Percentiles rank a stretch among this genome's conserved stretches.
phyloP scores from a whole-genome alignment of 495 filamentous ascomycete genomes.

The Glarea lozoyensis region DNA sequence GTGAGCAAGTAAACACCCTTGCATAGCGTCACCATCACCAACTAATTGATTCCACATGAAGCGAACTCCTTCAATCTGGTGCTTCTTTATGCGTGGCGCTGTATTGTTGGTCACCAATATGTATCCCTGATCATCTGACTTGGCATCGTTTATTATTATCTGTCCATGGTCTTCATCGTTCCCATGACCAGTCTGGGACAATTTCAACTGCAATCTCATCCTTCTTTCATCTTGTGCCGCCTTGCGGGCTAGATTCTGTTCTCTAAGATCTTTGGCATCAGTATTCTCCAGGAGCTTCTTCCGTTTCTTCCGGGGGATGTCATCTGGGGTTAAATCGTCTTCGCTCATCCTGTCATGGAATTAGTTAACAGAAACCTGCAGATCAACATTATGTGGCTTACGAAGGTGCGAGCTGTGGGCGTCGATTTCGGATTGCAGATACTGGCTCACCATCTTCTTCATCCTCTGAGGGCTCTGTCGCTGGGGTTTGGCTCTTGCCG shows the following conservation, averaged over 20 bases:
- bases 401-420: conserved; percentile 1
- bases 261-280: conserved; percentile 36
- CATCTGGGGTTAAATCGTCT: neutral
- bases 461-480: too few relatives aligned
- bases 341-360: neutral
- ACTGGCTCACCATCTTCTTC: conserved; percentile 10
- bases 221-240: conserved; percentile 41
- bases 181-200: conserved; percentile 29
- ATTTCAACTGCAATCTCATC: conserved; percentile 32
- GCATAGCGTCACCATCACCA: conserved; percentile 23
- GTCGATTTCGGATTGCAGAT: conserved; percentile 2
- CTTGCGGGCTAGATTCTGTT: conserved; percentile 33
- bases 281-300: conserved; percentile 39
- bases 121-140: conserved; percentile 44
- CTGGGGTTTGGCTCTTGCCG: too few relatives aligned
- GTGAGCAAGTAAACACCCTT: conserved; percentile 82
- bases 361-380: neutral
- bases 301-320: conserved; percentile 30
- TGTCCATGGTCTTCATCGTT: conserved; percentile 27
- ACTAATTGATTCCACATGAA: conserved; percentile 85
- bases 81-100: conserved; percentile 39
- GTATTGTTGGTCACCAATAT: conserved; percentile 42
- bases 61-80: conserved; percentile 60
- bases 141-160: conserved; percentile 65
- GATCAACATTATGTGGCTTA: too few relatives aligned